Evolutionary conservation across 345 rosid genomes (phyloP).

Genomic region (Citrus trifoliata): DNA sequence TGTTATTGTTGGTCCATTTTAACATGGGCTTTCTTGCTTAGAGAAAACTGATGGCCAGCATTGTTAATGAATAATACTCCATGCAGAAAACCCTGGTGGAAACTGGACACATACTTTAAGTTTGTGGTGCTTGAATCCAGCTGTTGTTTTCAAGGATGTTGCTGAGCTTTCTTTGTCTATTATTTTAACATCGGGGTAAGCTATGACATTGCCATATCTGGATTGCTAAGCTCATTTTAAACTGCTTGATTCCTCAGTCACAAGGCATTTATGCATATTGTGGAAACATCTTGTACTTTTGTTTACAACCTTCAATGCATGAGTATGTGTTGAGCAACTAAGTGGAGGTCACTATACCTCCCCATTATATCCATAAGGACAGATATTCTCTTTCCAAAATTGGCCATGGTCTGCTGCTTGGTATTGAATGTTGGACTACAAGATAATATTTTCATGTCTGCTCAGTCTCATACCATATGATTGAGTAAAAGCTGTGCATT

Average conservation of each 20-base stretch:
- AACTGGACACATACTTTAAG: conserved; percentile 66
- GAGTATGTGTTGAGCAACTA: background rate
- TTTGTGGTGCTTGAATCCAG: conserved; percentile 98
- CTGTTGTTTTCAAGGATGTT: conserved; percentile 84
- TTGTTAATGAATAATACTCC: conserved; percentile 15
- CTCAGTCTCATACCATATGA: background rate
- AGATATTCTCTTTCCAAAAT: background rate
- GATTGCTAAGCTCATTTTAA: background rate
- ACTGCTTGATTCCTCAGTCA: background rate
- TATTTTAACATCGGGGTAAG: conserved; percentile 97
- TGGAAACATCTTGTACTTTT: background rate
- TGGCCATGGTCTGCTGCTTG: background rate
- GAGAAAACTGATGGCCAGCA: background rate
- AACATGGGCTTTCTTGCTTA: background rate
- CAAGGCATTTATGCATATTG: conserved; percentile 1
- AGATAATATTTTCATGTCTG: conserved; percentile 2
- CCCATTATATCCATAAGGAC: background rate
- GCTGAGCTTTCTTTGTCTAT: conserved; percentile 84
- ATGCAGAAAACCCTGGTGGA: conserved; percentile 55
- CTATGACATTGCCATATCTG: conserved; percentile 1
- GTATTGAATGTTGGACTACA: background rate
- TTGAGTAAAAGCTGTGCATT: background rate
- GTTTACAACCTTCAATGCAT: background rate
- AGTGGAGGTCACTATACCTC: background rate
- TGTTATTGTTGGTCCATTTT: background rate